These are phyloP conservation scores for Chondrus crispus DNA, from an alignment of 23 red algal genomes.

Conservation along the genomic window DNA sequence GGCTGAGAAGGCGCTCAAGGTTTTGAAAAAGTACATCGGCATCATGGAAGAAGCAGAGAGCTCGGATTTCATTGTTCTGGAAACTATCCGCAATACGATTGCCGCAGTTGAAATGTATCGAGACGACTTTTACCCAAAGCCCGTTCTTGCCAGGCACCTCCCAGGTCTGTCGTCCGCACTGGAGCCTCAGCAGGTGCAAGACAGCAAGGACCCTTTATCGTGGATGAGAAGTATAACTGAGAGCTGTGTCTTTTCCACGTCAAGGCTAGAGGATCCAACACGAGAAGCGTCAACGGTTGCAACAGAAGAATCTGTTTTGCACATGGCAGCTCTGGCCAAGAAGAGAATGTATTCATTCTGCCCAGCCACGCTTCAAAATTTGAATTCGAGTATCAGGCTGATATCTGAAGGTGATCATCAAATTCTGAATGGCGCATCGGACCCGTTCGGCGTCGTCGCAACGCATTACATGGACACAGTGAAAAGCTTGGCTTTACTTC, in stretches of 20 bases:
- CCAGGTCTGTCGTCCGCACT: neutral
- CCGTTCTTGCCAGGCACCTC: slow-evolving; percentile 4
- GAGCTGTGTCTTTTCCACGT: slow-evolving; percentile 66
- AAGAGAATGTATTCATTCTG: slow-evolving; percentile 24
- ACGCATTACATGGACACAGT: slow-evolving; percentile 63
- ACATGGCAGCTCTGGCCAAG: neutral
- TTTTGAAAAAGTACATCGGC: slow-evolving; percentile 42
- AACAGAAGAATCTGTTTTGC: slow-evolving; percentile 53
- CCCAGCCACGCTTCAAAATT: neutral
- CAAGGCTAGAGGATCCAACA: slow-evolving; percentile 50
- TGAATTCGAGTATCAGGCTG: neutral
- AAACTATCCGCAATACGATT: slow-evolving; percentile 52
- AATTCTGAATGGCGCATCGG: slow-evolving; percentile 53
- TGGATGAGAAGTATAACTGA: slow-evolving; percentile 67
- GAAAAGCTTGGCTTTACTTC: slow-evolving; percentile 36
- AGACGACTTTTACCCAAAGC: slow-evolving; percentile 57
- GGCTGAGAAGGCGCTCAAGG: slow-evolving; percentile 37
- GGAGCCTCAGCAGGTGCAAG: neutral
- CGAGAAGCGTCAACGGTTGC: slow-evolving; percentile 18
- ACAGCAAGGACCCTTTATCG: slow-evolving; percentile 13
- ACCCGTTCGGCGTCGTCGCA: slow-evolving; percentile 56
- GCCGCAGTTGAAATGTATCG: slow-evolving; percentile 41
- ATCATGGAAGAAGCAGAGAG: slow-evolving; percentile 67
- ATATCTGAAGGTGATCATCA: slow-evolving; percentile 33
- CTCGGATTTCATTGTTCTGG: slow-evolving; percentile 50